Conservation (phyloP, 805 yeast species). For the Priceomyces melissophilus region DNA sequence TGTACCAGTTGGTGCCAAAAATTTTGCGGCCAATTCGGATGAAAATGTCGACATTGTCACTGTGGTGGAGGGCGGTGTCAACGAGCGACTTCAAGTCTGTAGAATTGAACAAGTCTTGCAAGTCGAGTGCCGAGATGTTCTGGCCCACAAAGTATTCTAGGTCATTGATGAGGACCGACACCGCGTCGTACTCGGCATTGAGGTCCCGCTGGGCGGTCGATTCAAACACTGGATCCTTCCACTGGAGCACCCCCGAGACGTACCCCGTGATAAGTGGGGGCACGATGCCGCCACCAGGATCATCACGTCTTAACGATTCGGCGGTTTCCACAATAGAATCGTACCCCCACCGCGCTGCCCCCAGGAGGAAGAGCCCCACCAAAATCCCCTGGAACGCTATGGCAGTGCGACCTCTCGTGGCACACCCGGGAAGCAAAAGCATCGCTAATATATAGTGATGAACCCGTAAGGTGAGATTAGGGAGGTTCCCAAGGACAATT, state of each 20-base stretch:
- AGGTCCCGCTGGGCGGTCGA: conserved; percentile 12
- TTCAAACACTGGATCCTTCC: conserved; percentile 23
- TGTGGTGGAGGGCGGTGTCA: conserved; percentile 26
- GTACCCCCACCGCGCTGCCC: conserved; percentile 89
- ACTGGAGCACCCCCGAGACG: conserved; percentile 30
- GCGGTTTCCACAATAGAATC: conserved; percentile 85
- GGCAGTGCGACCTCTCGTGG: conserved; percentile 67
- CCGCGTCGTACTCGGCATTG: conserved; percentile 40
- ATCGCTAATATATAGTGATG: conserved; percentile 80
- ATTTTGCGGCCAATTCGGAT: conserved; percentile 56
- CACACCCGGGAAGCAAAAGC: conserved; percentile 77
- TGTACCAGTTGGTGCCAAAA: conserved; percentile 30
- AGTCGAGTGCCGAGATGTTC: conserved; percentile 36
- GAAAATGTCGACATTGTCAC: conserved; percentile 40
- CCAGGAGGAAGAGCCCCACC: conserved; percentile 76
- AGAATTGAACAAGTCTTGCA: conserved; percentile 16
- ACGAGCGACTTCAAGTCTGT: conserved; percentile 24
- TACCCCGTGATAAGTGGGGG: conserved; percentile 50
- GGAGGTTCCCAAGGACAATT: conserved; percentile 45
- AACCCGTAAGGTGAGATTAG: conserved; percentile 69
- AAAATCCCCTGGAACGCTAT: conserved; percentile 80
- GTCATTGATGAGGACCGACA: conserved; percentile 73
- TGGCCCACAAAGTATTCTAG: conserved; percentile 68
- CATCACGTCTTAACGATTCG: conserved; percentile 63
- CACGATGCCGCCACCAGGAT: conserved; percentile 53